Evolutionary conservation across 768 basidiomycete genomes (phyloP), one percentile per base, ranked within the genome.

Genomic region (Lactarius trivialis): DNA sequence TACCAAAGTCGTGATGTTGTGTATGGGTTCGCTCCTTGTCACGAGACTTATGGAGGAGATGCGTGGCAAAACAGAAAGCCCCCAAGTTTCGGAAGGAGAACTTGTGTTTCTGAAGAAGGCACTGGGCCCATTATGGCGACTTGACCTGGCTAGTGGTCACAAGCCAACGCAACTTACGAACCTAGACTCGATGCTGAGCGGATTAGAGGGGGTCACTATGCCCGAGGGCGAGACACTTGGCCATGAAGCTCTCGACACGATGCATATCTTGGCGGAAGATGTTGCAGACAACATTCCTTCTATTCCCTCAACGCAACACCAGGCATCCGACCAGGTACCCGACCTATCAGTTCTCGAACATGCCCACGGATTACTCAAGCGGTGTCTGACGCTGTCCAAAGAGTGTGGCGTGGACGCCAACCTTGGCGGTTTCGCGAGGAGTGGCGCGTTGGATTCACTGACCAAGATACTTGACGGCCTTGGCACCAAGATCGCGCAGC

Each of bases 121-220:
- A 5, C 30, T 56, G 17, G 55, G 55, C 55, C 37, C 55, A 8
- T 28, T 56, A 14, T 56, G 55, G 55, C 55, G 41, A 24, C 55
- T 43, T 12, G 41, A 39, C 39, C 12, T 43, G 17, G 37, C 26
- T 8, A n/a, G n/a, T n/a, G n/a, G 28, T n/a, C 41, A 32, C 30
- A 32, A 32, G 2, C 26, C 55, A n/a, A 43, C 39, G 19, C n/a
- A 56, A 19, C 55, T 56, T 5, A 43, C 55, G 24, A 56, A 56
- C 37, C n/a, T 56, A 21, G 39, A 55, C 53, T 55, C 53, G 36
- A 55, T 55, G 53, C 17, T 55, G 34, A 15, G 34, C 15, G 53
- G n/a, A 24, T 36, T 54, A 9, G 53, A 54, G 53, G 15, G 37
- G n/a, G 33, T 55, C 34, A 17, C 34, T 37, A 7, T 37, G 21